phyloP scores from a whole-genome alignment of 371 early-diverging fungal genomes.

The Gilbertella persicaria region DNA sequence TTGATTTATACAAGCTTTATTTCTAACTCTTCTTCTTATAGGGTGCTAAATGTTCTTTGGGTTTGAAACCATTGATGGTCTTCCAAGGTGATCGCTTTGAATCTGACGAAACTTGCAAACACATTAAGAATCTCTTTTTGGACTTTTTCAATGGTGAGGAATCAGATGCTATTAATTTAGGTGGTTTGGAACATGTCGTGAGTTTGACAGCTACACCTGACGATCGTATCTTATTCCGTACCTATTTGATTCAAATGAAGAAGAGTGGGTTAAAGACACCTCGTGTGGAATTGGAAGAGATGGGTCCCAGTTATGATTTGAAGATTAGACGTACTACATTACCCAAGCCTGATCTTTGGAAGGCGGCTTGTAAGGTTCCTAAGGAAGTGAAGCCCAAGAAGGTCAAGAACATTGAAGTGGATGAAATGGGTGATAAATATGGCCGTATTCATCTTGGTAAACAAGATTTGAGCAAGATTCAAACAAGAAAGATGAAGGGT shows the following conservation, averaged over 20 bases:
- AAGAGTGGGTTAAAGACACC: slow-evolving; percentile 87
- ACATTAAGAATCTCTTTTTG: slow-evolving; percentile 80
- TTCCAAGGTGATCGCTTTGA: slow-evolving; percentile 92
- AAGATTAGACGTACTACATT: slow-evolving; percentile 72
- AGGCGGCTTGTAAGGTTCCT: slow-evolving; percentile 79
- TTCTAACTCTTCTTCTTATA: slow-evolving; percentile 22
- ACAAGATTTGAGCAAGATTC: slow-evolving; percentile 90
- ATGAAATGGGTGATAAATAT: slow-evolving; percentile 89
- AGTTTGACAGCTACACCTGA: slow-evolving; percentile 78
- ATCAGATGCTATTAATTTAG: slow-evolving; percentile 72
- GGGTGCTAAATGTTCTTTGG: slow-evolving; percentile 78
- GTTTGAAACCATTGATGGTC: slow-evolving; percentile 86
- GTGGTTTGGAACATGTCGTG: slow-evolving; percentile 90
- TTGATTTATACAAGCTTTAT: too few relatives aligned
- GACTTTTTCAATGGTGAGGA: slow-evolving; percentile 92
- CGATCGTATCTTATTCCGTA: slow-evolving; percentile 73
- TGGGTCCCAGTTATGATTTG: slow-evolving; percentile 92
- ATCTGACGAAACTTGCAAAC: slow-evolving; percentile 63
- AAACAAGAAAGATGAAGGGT: slow-evolving; percentile 98
- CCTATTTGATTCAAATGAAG: slow-evolving; percentile 81
- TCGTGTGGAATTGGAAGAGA: slow-evolving; percentile 88
- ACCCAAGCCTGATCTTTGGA: slow-evolving; percentile 82
- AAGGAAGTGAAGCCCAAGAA: slow-evolving; percentile 88
- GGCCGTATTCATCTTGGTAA: slow-evolving; percentile 92
- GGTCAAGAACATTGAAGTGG: slow-evolving; percentile 89